Evolutionary conservation across 345 rosid species (phyloP).

Genomic region (Eucalyptus leucophloia): DNA sequence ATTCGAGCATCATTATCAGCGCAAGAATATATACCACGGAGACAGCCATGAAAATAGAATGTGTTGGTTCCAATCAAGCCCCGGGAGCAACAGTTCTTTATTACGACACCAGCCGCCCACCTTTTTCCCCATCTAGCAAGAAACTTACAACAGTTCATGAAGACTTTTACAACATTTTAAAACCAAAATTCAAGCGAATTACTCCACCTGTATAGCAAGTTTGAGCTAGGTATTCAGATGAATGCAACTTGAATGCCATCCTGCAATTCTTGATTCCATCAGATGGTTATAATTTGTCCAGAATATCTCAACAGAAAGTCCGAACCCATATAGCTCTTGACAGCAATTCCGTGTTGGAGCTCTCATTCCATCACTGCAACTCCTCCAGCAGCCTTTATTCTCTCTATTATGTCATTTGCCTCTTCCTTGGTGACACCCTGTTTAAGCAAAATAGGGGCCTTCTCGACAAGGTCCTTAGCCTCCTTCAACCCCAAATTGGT

Average conservation of each 20-base stretch:
- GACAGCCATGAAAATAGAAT: neutral
- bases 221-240: neutral
- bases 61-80: neutral
- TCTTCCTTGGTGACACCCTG: conserved; percentile 35
- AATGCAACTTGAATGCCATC: neutral
- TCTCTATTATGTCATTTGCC: conserved; percentile 19
- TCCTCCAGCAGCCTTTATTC: conserved; percentile 31
- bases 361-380: conserved; percentile 28
- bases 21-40: neutral
- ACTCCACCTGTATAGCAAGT: neutral
- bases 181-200: neutral
- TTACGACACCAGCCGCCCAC: neutral
- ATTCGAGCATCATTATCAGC: neutral
- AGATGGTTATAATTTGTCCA: neutral
- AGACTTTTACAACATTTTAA: neutral
- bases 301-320: neutral
- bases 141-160: neutral
- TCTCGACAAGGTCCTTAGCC: conserved; percentile 34
- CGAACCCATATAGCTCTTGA: neutral
- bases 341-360: neutral
- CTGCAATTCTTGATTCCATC: neutral
- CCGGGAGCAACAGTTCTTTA: neutral
- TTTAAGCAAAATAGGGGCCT: conserved; percentile 16
- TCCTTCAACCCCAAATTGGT: conserved; percentile 27
- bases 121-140: neutral